Percentiles rank a stretch among this genome's conserved stretches.
These are phyloP conservation scores for Cystobasidium onofrii DNA, from an alignment of 768 basidiomycete genomes.

Conservation along the genomic window DNA sequence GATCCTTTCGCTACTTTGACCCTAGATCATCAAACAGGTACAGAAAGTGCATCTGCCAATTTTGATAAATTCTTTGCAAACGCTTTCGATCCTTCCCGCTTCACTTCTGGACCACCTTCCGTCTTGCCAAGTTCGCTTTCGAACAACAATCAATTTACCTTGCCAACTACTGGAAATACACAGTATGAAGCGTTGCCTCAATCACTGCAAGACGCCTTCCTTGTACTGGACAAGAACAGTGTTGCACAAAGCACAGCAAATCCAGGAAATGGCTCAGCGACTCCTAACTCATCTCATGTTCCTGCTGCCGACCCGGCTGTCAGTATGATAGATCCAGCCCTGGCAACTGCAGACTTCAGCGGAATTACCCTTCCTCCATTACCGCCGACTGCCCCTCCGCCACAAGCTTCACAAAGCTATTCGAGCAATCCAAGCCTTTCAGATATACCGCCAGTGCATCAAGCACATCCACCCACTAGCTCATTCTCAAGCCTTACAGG, in stretches of 20 bases:
- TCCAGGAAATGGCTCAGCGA: neutral
- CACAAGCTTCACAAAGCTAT: neutral
- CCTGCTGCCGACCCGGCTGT: neutral
- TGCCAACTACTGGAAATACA: neutral
- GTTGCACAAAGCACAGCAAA: neutral
- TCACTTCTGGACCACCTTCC: neutral
- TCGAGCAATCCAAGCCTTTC: neutral
- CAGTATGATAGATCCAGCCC: slow-evolving; percentile 9
- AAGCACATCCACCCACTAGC: neutral
- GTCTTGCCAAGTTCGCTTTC: neutral
- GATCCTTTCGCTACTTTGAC: neutral
- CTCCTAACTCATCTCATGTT: neutral
- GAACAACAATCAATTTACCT: neutral
- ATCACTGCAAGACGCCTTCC: slow-evolving; percentile 24
- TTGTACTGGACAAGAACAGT: slow-evolving; percentile 16
- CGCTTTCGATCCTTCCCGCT: neutral
- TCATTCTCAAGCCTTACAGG: neutral
- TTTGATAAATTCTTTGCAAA: neutral
- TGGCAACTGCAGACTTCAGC: neutral
- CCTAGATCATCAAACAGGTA: neutral
- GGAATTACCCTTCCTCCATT: neutral
- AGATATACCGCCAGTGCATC: neutral
- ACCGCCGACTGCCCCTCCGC: neutral
- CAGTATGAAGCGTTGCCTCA: slow-evolving; percentile 3
- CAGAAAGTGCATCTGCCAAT: neutral